These are phyloP conservation scores for Scedosporium boydii DNA, from an alignment of 2,329 filamentous ascomycete species.

Conservation along the genomic window DNA sequence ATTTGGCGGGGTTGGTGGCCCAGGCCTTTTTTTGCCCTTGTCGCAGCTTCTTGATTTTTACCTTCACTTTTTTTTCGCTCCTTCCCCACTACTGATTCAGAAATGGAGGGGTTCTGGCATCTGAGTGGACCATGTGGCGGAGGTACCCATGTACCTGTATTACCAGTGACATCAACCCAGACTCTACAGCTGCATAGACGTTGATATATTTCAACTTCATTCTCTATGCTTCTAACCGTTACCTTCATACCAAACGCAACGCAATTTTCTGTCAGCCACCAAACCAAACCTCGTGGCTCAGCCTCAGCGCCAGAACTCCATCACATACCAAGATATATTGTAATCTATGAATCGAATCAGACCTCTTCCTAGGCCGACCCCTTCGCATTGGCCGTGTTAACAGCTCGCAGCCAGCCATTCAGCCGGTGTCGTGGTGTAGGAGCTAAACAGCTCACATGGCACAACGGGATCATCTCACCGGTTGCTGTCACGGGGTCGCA, in stretches of 20 bases:
- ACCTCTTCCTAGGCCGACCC: no score
- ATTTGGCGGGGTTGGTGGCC: slow-evolving; percentile 4
- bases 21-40: neutral
- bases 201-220: neutral
- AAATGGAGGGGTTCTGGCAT: neutral
- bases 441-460: neutral
- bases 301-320: no score
- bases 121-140: neutral
- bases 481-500: neutral
- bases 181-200: neutral
- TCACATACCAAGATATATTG: no score
- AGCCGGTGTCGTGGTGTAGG: neutral
- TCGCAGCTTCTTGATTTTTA: neutral
- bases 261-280: no score
- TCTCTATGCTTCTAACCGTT: neutral
- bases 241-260: neutral
- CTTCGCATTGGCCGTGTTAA: neutral
- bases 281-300: no score
- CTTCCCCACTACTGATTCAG: neutral
- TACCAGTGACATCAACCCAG: neutral
- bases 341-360: no score
- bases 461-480: neutral
- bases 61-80: neutral
- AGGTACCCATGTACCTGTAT: neutral
- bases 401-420: neutral